Percentiles rank a stretch among this genome's conserved stretches.
phyloP scores from a whole-genome alignment of 2,329 filamentous ascomycete species.

The Xylariaceae sp. region DNA sequence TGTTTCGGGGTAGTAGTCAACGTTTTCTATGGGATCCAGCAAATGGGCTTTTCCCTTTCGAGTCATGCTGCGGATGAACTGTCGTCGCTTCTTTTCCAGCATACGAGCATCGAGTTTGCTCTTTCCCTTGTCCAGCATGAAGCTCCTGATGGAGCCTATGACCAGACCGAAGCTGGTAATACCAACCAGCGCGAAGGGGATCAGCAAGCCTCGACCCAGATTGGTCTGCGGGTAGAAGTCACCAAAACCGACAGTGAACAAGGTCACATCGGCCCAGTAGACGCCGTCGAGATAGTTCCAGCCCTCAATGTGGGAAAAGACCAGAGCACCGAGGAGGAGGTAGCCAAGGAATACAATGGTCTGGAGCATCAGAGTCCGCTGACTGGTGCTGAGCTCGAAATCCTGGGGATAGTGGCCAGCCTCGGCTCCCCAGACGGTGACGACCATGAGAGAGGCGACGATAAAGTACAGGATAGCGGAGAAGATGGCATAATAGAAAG shows the following conservation, averaged over 20 bases:
- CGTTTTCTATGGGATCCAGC: slow-evolving; percentile 39
- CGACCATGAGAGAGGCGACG: slow-evolving; percentile 65
- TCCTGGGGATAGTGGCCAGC: slow-evolving; percentile 64
- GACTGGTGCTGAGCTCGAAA: slow-evolving; percentile 70
- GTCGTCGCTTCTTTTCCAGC: slow-evolving; percentile 50
- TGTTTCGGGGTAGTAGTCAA: slow-evolving; percentile 10
- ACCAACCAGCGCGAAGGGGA: slow-evolving; percentile 77
- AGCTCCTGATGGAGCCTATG: slow-evolving; percentile 67
- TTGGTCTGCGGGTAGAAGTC: slow-evolving; percentile 41
- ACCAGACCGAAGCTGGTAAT: slow-evolving; percentile 80
- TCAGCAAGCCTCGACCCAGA: slow-evolving; percentile 61
- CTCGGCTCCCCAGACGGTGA: slow-evolving; percentile 74
- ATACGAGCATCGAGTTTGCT: slow-evolving; percentile 48
- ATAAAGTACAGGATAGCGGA: slow-evolving; percentile 74
- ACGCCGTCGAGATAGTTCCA: slow-evolving; percentile 73
- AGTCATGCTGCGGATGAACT: slow-evolving; percentile 37
- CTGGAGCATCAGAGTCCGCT: slow-evolving; percentile 83
- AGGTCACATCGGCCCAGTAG: slow-evolving; percentile 70
- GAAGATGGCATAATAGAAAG: slow-evolving; percentile 80
- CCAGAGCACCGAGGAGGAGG: slow-evolving; percentile 65
- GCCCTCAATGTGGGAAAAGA: slow-evolving; percentile 65
- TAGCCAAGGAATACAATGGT: slow-evolving; percentile 81
- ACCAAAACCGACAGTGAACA: slow-evolving; percentile 59
- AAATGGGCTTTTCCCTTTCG: slow-evolving; percentile 38
- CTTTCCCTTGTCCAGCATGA: slow-evolving; percentile 52